A percentile compares a stretch with the other conserved stretches of the same genome.
These are phyloP conservation scores for Byssoonygena ceratinophila DNA, from an alignment of 2,329 filamentous ascomycete genomes.

Conservation along the genomic window DNA sequence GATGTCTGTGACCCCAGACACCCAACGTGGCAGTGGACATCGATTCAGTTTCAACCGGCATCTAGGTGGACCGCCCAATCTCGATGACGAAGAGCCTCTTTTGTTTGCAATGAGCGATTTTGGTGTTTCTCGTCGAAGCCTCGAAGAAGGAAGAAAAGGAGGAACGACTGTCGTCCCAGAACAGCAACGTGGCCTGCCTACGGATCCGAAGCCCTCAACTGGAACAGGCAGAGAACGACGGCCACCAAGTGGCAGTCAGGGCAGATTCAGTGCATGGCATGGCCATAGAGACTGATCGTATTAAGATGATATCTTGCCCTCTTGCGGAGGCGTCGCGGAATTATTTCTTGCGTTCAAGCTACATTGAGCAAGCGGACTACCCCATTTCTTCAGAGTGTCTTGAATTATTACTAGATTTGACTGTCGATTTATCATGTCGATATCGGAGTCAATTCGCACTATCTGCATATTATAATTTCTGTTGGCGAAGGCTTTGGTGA, in stretches of 20 bases:
- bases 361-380: neutral
- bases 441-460: neutral
- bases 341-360: neutral
- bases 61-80: constrained; percentile 20
- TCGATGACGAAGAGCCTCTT: constrained; percentile 37
- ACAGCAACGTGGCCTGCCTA: neutral
- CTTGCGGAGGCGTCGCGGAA: neutral
- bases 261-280: neutral
- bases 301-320: neutral
- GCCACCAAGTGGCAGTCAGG: neutral
- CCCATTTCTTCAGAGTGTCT: neutral
- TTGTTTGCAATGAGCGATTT: constrained; percentile 41
- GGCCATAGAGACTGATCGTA: neutral
- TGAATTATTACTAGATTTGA: neutral
- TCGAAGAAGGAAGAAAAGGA: constrained; percentile 27
- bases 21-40: constrained; percentile 26
- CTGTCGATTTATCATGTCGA: neutral
- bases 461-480: neutral
- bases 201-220: neutral
- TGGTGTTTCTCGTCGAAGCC: constrained; percentile 33
- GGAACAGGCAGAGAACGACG: neutral
- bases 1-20: constrained; percentile 25
- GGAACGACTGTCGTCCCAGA: neutral
- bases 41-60: constrained; percentile 28
- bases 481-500: neutral